These are phyloP conservation scores for Serendipita vermifera DNA, from an alignment of 768 basidiomycete species.

Conservation along the genomic window DNA sequence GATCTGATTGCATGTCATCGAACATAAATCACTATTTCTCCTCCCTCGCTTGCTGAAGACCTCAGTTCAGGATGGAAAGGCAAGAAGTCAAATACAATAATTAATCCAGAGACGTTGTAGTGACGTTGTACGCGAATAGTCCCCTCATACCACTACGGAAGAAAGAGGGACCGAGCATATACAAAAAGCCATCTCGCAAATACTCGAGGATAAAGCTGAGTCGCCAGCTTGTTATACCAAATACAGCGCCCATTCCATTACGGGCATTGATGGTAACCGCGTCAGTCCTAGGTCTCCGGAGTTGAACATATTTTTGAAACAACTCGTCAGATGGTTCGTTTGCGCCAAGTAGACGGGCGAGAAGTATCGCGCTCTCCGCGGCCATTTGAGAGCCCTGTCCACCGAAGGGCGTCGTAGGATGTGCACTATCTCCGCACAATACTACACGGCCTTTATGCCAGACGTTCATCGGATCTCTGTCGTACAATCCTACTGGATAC, in stretches of 20 bases:
- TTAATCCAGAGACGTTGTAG: neutral
- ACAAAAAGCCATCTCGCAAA: neutral
- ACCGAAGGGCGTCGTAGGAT: slow-evolving; percentile 34
- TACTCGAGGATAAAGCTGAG: no score
- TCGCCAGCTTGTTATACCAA: neutral
- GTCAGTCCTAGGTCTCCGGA: neutral
- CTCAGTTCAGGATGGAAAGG: no score
- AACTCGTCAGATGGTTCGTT: neutral
- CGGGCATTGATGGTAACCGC: neutral
- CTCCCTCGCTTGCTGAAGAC: neutral
- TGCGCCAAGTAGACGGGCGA: neutral
- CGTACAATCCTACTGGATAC: slow-evolving; percentile 33
- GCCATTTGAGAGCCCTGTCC: neutral
- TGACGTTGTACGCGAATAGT: neutral
- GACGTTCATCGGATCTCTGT: slow-evolving; percentile 28
- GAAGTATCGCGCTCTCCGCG: neutral
- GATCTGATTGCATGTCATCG: neutral
- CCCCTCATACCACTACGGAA: neutral
- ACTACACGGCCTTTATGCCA: slow-evolving; percentile 33
- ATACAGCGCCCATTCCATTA: neutral
- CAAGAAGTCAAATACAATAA: no score
- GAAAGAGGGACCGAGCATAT: neutral
- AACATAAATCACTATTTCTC: neutral
- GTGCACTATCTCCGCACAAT: slow-evolving; percentile 34
- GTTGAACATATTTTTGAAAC: neutral